phyloP scores from a whole-genome alignment of 2,329 filamentous ascomycete species.

The Alternaria arbusti region DNA sequence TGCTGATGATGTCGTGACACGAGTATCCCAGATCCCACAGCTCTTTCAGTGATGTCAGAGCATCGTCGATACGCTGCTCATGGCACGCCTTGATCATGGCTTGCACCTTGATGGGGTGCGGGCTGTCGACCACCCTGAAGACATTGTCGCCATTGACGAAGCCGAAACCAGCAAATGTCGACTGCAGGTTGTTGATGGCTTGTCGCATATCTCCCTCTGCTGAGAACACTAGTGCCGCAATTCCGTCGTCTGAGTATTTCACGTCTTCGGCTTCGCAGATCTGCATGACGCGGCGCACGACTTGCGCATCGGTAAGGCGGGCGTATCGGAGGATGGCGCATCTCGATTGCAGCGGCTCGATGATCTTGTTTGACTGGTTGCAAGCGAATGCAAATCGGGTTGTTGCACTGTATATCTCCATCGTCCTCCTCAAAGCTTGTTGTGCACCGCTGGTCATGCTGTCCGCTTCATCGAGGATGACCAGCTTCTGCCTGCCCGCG shows the following conservation, averaged over 20 bases:
- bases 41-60: constrained; percentile 84
- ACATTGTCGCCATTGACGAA: constrained; percentile 98
- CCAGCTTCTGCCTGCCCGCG: constrained; percentile 87
- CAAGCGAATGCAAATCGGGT: constrained; percentile 98
- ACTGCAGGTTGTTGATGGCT: constrained; percentile 98
- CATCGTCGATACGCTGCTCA: constrained; percentile 87
- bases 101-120: constrained; percentile 97
- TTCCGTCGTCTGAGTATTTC: constrained; percentile 87
- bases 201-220: constrained; percentile 99
- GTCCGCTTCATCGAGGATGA: constrained; percentile 97
- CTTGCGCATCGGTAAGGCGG: constrained; percentile 87
- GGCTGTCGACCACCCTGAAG: constrained; percentile 95
- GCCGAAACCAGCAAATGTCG: constrained; percentile 89
- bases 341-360: constrained; percentile 95
- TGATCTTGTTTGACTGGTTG: constrained; percentile 99
- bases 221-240: constrained; percentile 95
- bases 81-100: constrained; percentile 98
- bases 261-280: constrained; percentile 93
- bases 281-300: constrained; percentile 88
- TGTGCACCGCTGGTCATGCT: constrained; percentile 96
- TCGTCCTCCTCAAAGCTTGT: constrained; percentile 90
- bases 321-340: constrained; percentile 96
- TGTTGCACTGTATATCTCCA: constrained; percentile 98
- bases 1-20: constrained; percentile 98
- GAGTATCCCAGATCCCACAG: constrained; percentile 95